A percentile compares a stretch with the other conserved stretches of the same genome.
These are phyloP conservation scores for Trebouxia sp. DNA, from an alignment of 139 green algal genomes.

Conservation along the genomic window DNA sequence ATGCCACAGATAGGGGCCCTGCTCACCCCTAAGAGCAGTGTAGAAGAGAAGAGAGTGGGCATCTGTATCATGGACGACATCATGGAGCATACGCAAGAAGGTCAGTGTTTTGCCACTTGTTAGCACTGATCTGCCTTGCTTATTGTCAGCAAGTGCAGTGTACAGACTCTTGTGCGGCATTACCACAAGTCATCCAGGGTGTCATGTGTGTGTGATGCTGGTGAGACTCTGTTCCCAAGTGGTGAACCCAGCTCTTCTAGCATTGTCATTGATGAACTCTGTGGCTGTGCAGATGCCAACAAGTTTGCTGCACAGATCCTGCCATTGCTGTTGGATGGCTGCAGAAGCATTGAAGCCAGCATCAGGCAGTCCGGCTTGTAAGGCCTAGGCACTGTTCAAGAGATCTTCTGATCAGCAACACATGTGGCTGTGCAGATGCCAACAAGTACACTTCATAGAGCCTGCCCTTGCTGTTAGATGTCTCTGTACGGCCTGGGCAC, in stretches of 20 bases:
- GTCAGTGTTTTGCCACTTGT: neutral
- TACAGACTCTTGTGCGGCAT: no score
- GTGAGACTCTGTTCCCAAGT: no score
- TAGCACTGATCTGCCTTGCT: no score
- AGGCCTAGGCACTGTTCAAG: no score
- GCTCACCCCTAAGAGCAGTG: neutral
- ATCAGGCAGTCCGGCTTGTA: slow-evolving; percentile 92
- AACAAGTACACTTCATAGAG: slow-evolving; percentile 60
- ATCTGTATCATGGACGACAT: slow-evolving; percentile 95
- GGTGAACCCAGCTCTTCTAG: slow-evolving; percentile 64
- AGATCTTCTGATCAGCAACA: no score
- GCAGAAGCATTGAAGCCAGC: slow-evolving; percentile 60
- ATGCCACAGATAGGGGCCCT: slow-evolving; percentile 74
- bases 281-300: slow-evolving; percentile 53
- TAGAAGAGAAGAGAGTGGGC: slow-evolving; percentile 85
- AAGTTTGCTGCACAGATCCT: slow-evolving; percentile 65
- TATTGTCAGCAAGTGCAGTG: no score
- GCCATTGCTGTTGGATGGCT: slow-evolving; percentile 31
- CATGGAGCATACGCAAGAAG: slow-evolving; percentile 77
- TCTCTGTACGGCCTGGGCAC: slow-evolving; percentile 90
- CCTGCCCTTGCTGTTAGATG: neutral
- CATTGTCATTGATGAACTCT: slow-evolving; percentile 39
- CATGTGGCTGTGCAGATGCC: no score
- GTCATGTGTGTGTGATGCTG: no score
- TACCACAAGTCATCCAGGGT: no score